A percentile compares a stretch with the other conserved stretches of the same genome.
These are phyloP conservation scores for Malus orientalis DNA, from an alignment of 306 rosid genomes.

Conservation along the genomic window DNA sequence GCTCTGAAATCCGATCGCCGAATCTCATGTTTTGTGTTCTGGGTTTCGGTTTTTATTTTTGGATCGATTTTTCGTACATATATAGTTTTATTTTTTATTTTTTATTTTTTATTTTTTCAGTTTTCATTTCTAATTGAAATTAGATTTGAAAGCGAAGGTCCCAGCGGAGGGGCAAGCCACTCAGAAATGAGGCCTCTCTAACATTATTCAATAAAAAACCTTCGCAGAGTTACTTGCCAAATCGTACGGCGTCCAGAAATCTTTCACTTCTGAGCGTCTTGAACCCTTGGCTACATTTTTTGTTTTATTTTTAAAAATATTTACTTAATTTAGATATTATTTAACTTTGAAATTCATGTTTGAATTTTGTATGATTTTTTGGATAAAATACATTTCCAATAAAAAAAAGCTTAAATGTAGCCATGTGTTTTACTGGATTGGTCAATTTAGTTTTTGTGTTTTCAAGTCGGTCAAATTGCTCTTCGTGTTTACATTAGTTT, in stretches of 20 bases:
- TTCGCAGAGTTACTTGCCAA: constrained; percentile 66
- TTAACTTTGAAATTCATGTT: too few species aligned
- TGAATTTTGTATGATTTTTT: too few species aligned
- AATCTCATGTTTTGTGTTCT: neutral
- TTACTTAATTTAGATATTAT: too few species aligned
- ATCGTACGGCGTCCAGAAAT: constrained; percentile 56
- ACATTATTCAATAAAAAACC: constrained; percentile 24
- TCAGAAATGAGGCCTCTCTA: constrained; percentile 74
- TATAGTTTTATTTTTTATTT: too few species aligned
- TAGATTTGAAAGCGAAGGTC: constrained; percentile 43
- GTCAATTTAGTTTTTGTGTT: too few species aligned
- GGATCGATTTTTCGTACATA: constrained; percentile 32
- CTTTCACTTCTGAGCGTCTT: constrained; percentile 20
- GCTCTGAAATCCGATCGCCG: constrained; percentile 28
- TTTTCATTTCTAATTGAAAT: neutral
- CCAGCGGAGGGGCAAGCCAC: constrained; percentile 70
- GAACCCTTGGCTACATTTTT: constrained; percentile 36
- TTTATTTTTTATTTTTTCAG: too few species aligned
- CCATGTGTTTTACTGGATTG: too few species aligned
- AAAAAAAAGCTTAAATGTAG: too few species aligned
- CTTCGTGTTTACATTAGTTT: too few species aligned
- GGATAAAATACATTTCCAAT: too few species aligned
- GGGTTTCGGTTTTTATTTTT: constrained; percentile 20
- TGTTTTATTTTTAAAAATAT: neutral
- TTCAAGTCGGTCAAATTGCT: too few species aligned